Conservation (phyloP, 169 alveolate species). For the Babesia caballi region DNA sequence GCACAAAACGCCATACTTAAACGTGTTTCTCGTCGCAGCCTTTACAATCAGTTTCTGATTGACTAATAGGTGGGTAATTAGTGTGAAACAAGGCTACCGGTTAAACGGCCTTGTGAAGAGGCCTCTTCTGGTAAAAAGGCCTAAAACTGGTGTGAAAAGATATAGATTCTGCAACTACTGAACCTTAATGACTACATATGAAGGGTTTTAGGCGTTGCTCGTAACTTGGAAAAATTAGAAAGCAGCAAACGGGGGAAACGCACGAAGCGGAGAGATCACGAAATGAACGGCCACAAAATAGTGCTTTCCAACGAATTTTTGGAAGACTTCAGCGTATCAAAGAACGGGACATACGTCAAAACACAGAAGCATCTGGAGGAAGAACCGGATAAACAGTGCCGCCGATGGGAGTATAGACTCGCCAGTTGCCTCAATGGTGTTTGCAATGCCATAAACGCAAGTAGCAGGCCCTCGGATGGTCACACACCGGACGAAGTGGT, state of each 20-base stretch:
- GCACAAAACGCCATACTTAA: background rate
- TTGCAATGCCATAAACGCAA: background rate
- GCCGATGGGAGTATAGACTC: conserved; percentile 14
- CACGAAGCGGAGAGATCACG: too few species aligned
- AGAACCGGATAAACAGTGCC: conserved; percentile 10
- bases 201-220: too few species aligned
- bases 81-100: too few species aligned
- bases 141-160: too few species aligned
- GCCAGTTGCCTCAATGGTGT: conserved; percentile 32
- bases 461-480: background rate
- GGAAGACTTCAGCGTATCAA: conserved; percentile 35
- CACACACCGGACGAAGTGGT: background rate
- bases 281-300: conserved; percentile 40
- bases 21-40: background rate
- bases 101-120: too few species aligned
- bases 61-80: too few species aligned
- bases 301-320: conserved; percentile 44
- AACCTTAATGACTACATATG: too few species aligned
- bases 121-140: too few species aligned
- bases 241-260: too few species aligned
- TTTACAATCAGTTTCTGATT: conserved; percentile 3
- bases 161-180: too few species aligned
- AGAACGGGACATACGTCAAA: conserved; percentile 11
- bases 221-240: too few species aligned
- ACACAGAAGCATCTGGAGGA: background rate